A percentile compares a stretch with the other conserved stretches of the same genome.
phyloP scores from a whole-genome alignment of 768 basidiomycete species.

The Boletus pseudo-olivaceus region DNA sequence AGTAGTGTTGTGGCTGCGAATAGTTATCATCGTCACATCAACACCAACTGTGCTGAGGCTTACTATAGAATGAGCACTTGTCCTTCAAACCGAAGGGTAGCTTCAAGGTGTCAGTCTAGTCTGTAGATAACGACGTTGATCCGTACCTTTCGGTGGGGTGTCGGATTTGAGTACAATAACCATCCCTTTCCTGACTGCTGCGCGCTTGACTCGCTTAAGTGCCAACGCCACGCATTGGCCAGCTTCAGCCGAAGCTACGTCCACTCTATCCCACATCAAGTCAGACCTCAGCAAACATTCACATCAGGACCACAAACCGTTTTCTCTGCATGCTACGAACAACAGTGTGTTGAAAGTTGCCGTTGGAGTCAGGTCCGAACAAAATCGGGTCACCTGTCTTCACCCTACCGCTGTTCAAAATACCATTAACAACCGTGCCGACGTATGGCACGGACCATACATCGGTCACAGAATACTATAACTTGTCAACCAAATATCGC shows the following conservation, averaged over 20 bases:
- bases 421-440: constrained; percentile 81
- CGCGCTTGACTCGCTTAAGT: constrained; percentile 80
- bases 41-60: constrained; percentile 23
- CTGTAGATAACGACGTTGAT: background rate
- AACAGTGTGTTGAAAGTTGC: constrained; percentile 74
- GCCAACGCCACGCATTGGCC: constrained; percentile 95
- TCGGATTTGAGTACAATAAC: constrained; percentile 83
- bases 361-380: constrained; percentile 90
- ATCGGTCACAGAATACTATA: constrained; percentile 79
- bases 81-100: constrained; percentile 84
- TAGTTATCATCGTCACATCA: constrained; percentile 1
- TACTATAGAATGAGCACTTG: constrained; percentile 92
- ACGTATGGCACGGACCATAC: constrained; percentile 88
- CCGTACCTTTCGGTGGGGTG: constrained; percentile 66
- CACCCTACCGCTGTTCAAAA: constrained; percentile 70
- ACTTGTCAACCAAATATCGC: constrained; percentile 9
- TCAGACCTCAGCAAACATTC: background rate
- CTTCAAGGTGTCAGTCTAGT: constrained; percentile 33
- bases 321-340: constrained; percentile 95
- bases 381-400: constrained; percentile 80
- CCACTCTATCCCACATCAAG: constrained; percentile 48
- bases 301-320: constrained; percentile 43
- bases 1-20: constrained; percentile 80
- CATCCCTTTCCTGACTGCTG: constrained; percentile 91
- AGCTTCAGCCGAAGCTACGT: constrained; percentile 83